phyloP scores from a whole-genome alignment of 768 basidiomycete species.

The Cyathus striatus region DNA sequence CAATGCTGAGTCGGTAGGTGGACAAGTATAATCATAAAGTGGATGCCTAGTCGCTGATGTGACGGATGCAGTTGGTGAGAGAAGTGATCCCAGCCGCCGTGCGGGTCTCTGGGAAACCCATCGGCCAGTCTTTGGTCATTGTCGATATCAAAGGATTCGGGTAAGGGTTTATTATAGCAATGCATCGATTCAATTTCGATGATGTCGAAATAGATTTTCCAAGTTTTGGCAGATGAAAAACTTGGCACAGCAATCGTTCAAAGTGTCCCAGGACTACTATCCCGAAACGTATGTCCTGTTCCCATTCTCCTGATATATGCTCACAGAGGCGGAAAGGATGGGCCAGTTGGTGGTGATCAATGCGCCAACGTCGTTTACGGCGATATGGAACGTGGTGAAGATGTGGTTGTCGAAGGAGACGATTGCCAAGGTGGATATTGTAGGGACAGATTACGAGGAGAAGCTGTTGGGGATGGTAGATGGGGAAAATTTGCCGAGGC shows the following conservation, averaged over 20 bases:
- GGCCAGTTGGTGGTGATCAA: slow-evolving; percentile 69
- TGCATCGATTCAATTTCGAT: not conserved
- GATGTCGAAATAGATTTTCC: slow-evolving; percentile 1
- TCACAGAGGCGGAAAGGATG: too few species aligned
- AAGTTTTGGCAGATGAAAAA: slow-evolving; percentile 78
- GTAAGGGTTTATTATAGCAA: slow-evolving; percentile 30
- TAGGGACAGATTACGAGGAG: slow-evolving; percentile 55
- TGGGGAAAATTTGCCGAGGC: slow-evolving; percentile 55
- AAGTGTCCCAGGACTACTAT: slow-evolving; percentile 75
- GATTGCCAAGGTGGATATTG: slow-evolving; percentile 57
- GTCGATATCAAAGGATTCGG: slow-evolving; percentile 70
- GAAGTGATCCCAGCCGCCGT: slow-evolving; percentile 66
- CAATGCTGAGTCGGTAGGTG: slow-evolving; percentile 50
- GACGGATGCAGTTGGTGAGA: slow-evolving; percentile 36
- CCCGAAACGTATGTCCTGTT: slow-evolving; percentile 56
- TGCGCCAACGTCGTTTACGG: slow-evolving; percentile 66
- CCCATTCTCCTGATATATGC: slow-evolving; percentile 3
- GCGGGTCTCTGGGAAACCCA: slow-evolving; percentile 43
- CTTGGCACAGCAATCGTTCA: slow-evolving; percentile 57
- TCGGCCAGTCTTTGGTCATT: slow-evolving; percentile 56
- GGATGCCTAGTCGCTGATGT: not conserved
- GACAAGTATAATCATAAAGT: not conserved
- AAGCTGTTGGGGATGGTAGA: slow-evolving; percentile 56
- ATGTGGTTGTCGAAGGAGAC: slow-evolving; percentile 76
- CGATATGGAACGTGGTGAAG: slow-evolving; percentile 65